phyloP scores from a whole-genome alignment of 1,139 yeast species.

The Nematodospora anomalae region DNA sequence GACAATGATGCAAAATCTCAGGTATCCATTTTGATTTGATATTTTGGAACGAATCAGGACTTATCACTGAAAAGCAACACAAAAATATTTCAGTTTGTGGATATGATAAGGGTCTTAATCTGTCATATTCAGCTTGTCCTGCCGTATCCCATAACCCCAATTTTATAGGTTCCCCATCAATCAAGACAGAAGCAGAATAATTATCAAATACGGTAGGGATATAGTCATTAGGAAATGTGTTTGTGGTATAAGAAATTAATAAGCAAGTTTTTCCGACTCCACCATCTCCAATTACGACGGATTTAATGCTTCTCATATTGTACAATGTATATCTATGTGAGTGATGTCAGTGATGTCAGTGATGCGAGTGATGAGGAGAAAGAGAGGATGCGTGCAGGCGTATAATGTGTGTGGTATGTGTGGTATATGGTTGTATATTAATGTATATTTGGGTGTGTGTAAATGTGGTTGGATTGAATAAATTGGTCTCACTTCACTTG shows the following conservation, averaged over 20 bases:
- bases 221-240: conserved; percentile 92
- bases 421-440: too few relatives aligned
- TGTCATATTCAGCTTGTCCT: conserved; percentile 91
- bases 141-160: conserved; percentile 98
- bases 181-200: conserved; percentile 84
- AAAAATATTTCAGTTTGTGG: conserved; percentile 91
- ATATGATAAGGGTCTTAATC: conserved; percentile 85
- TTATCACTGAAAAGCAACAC: conserved; percentile 83
- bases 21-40: conserved; percentile 81
- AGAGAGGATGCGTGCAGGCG: background rate
- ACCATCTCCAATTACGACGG: conserved; percentile 96
- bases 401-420: too few relatives aligned
- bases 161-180: conserved; percentile 77
- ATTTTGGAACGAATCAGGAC: conserved; percentile 79
- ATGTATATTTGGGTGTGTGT: too few relatives aligned
- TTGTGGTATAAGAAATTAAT: conserved; percentile 86
- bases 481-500: too few relatives aligned
- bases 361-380: background rate
- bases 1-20: conserved; percentile 84
- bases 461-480: too few relatives aligned
- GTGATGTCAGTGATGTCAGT: background rate
- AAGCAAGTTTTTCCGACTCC: conserved; percentile 95
- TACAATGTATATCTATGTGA: too few relatives aligned
- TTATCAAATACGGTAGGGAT: conserved; percentile 94
- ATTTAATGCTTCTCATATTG: conserved; percentile 83